Conservation (phyloP, 306 rosid genomes). For the Urtica urens region DNA sequence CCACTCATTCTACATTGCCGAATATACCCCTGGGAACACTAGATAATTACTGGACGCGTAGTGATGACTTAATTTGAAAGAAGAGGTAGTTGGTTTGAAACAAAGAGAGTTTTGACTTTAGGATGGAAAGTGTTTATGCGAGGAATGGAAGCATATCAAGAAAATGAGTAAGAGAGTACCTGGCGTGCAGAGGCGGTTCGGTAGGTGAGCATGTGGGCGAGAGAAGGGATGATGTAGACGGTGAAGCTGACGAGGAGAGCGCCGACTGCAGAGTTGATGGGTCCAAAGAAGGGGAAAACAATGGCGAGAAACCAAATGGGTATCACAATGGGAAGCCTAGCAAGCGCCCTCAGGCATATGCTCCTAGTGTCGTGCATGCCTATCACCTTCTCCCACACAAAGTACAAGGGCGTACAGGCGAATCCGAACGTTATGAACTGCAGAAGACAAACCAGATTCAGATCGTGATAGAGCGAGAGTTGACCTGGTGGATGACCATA, state of each 20-base stretch:
- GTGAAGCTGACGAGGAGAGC: conserved; percentile 96
- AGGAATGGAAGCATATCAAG: too few relatives aligned
- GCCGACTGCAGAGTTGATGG: conserved; percentile 89
- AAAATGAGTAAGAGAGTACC: conserved; percentile 49
- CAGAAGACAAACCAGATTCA: conserved; percentile 15
- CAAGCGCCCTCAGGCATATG: conserved; percentile 71
- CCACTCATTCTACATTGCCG: conserved; percentile 18
- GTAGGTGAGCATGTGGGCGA: conserved; percentile 87
- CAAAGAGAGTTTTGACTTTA: too few relatives aligned
- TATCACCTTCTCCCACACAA: conserved; percentile 98
- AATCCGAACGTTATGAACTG: conserved; percentile 97
- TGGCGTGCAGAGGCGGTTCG: conserved; percentile 74
- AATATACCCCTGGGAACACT: conserved; percentile 14
- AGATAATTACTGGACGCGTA: conserved; percentile 17
- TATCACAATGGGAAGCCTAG: conserved; percentile 83
- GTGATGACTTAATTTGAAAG: not conserved
- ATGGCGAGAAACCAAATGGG: conserved; percentile 97
- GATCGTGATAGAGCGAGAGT: too few relatives aligned
- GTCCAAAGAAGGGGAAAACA: conserved; percentile 93
- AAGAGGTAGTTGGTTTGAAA: too few relatives aligned
- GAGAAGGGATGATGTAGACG: conserved; percentile 76
- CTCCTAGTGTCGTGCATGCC: conserved; percentile 95
- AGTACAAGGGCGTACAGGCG: conserved; percentile 93
- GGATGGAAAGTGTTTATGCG: too few relatives aligned
- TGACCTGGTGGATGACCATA: too few relatives aligned